Evolutionary conservation across 441 rosid genomes (phyloP), one percentile per base, ranked within the genome.

Genomic region (Hura crepitans): DNA sequence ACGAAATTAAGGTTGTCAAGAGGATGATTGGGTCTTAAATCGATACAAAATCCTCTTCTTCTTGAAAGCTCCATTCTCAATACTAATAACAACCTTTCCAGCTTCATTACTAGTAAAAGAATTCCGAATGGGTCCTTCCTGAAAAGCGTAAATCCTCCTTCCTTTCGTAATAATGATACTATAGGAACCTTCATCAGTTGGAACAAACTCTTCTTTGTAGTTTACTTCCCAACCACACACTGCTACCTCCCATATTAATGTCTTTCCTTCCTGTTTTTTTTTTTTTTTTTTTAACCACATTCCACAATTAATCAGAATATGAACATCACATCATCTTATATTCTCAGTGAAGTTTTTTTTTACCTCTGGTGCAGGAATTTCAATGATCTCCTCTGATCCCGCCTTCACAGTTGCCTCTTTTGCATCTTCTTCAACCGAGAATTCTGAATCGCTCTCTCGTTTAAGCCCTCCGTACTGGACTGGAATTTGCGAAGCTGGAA

Each of bases 201-300:
- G 88, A 11, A 84, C 77, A 35, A 86, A 86, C 53, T 86, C 90
- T 64, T 86, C 90, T 74, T 70, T 84, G 81, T 86, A 86, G 64
- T 68, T 78, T 74, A 84, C 86, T 65, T 86, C 88, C 90, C 90
- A 84, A 4, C 85, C 86, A 64, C 78, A 61, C 14, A 86, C 90
- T 0, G 74, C 73, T 57, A 86, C 20, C 62, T 84, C 90, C 90
- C 90, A 86, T 4, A 77, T 30, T 53, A 83, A 6, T 8, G 81
- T 70, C 35, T 17, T 71, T 53, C 86, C 90, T 2, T 25, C 78
- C 86, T 84, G 81, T 27, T 23, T 5, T 6, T 33, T 9, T 12
- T 9, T 10, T 1, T 11, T 37, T n/a, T n/a, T 1, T 35, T 1
- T 35, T 35, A 5, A 1, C 4, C 39, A 35, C 6, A 35, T 35